Base-by-base conservation (phyloP, 2,329 filamentous ascomycete genomes). In the Pseudogymnoascus sp. region DNA sequence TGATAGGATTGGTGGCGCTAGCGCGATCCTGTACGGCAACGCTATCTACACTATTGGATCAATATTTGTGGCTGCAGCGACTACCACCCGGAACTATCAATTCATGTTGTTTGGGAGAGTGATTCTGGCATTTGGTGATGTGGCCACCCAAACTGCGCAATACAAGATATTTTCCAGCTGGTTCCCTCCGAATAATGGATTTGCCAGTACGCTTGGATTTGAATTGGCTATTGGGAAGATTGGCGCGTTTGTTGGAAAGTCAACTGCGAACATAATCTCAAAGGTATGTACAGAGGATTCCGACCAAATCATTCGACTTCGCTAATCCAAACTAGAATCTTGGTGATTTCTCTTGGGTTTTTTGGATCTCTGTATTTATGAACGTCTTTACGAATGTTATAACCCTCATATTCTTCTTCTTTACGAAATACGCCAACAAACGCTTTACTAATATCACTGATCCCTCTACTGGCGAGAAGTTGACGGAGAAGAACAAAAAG, bases 141-240 rank as follows among this genome's bases (percentile, higher is more conserved):
- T 86, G 19, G 82, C 84, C 0, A 87, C 85, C 0, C 84, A 87
- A 67, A 78, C 86, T 31, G 85, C 85, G 0, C 83, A 87, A 69
- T 87, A 87, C 71, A 85, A 86, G 65, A 80, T 87, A 65, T 87
- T 87, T 68, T 85, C 82, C 0, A 84, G 82, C 0, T 87, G 84
- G 84, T 87, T 87, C 65, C 78, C 84, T 0, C 85, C 84, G 0
- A 83, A 78, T 7, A 79, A 83, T 63, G 84, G 84, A 1, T 87
- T 87, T 68, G 85, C 84, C 0, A 84, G 83, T 0, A 87, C 84
- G 0, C 76, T 87, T 0, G 84, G 79, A 0, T 80, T 87, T 3
- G 84, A 87, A 69, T 76, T 87, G 0, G 83, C 79, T 0, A 79
- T 87, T 62, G 83, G 83, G 17, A 87, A 86, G 60, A 81, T 87